Conservation (phyloP, 345 rosid genomes). For the Arabidopsis arenosa region DNA sequence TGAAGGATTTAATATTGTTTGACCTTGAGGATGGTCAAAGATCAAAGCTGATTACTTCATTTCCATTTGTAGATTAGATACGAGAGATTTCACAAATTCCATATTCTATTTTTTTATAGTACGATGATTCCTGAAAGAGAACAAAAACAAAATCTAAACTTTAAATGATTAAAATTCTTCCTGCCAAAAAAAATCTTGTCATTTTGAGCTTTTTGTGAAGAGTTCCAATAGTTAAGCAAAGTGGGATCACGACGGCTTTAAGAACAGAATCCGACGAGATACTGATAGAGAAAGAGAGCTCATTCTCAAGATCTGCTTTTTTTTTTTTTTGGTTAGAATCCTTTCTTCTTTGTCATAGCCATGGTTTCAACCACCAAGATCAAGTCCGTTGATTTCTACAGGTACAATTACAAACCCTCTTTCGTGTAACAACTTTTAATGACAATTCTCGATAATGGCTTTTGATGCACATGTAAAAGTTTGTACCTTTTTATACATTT, state of each 20-base stretch:
- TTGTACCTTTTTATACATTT: background rate
- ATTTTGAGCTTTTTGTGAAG: background rate
- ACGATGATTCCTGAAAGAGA: background rate
- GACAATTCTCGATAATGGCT: conserved; percentile 7
- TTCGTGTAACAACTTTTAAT: background rate
- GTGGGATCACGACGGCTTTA: conserved; percentile 21
- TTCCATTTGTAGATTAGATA: conserved; percentile 23
- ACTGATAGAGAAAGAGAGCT: background rate
- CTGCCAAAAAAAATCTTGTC: background rate
- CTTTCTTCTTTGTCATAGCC: conserved; percentile 32
- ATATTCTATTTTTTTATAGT: background rate
- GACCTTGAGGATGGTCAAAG: background rate
- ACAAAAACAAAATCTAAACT: background rate
- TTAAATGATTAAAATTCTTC: background rate
- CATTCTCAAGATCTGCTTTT: conserved; percentile 25
- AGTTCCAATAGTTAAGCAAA: background rate
- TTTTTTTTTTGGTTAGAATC: background rate
- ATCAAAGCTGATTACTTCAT: conserved; percentile 16
- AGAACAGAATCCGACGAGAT: background rate
- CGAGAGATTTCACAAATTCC: background rate
- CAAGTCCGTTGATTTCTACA: conserved; percentile 77
- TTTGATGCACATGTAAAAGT: conserved; percentile 11
- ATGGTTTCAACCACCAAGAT: conserved; percentile 68
- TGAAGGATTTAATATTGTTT: background rate
- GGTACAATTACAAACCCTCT: conserved; percentile 45